Conservation (phyloP, 2,329 filamentous ascomycete species). For the Colletotrichum godetiae region DNA sequence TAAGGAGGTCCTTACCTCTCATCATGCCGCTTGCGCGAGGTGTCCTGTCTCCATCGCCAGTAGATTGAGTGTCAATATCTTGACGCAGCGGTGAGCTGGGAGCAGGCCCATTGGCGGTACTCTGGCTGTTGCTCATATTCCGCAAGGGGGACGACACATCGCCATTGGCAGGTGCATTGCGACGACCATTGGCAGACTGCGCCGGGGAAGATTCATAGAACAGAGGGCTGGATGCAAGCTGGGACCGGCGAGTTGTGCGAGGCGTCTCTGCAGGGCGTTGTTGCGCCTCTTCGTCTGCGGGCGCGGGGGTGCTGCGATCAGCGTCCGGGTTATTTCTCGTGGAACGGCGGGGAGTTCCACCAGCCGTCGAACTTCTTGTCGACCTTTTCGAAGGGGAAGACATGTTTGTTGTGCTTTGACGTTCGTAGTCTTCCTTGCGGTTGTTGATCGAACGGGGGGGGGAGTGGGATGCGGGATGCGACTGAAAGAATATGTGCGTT, state of each 20-base stretch:
- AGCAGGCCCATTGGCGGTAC: conserved; percentile 52
- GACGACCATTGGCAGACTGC: conserved; percentile 40
- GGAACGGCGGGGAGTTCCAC: conserved; percentile 50
- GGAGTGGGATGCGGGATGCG: conserved; percentile 38
- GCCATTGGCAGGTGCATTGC: conserved; percentile 45
- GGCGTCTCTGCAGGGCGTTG: conserved; percentile 51
- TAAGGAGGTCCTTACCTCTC: conserved; percentile 65
- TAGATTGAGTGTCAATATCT: conserved; percentile 67
- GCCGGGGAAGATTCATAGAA: conserved; percentile 72
- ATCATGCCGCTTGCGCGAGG: conserved; percentile 73
- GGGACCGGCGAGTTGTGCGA: conserved; percentile 56
- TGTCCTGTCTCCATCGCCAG: conserved; percentile 70
- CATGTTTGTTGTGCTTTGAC: conserved; percentile 43
- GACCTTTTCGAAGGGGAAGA: conserved; percentile 59
- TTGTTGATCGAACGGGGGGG: conserved; percentile 27
- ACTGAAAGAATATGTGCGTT: conserved; percentile 37
- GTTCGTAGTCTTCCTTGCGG: conserved; percentile 3
- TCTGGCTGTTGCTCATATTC: conserved; percentile 69
- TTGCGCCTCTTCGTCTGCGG: conserved; percentile 23
- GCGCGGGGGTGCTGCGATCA: conserved; percentile 60
- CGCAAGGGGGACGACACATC: conserved; percentile 65
- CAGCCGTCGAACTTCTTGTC: conserved; percentile 63
- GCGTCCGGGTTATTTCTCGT: conserved; percentile 38
- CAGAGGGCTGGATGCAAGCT: conserved; percentile 81
- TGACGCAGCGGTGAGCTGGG: conserved; percentile 72